A percentile compares a stretch with the other conserved stretches of the same genome.
Conservation (phyloP, 148 eudicot genomes). For the Camellia sinensis region DNA sequence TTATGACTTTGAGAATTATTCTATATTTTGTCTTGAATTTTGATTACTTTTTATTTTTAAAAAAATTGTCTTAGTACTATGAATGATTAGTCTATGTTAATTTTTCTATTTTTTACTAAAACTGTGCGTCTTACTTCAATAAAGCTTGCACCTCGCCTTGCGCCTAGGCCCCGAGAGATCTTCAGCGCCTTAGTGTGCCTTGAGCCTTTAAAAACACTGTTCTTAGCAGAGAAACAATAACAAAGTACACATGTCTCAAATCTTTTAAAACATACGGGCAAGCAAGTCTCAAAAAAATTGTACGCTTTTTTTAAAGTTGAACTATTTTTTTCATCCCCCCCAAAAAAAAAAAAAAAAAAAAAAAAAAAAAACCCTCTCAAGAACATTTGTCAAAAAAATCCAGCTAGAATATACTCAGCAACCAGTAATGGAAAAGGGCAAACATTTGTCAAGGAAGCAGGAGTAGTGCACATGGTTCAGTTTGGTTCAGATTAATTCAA, state of each 20-base stretch:
- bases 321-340: not conserved
- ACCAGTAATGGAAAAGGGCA: not conserved
- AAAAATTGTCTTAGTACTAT: too few relatives aligned
- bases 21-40: too few relatives aligned
- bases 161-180: too few relatives aligned
- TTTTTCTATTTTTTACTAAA: too few relatives aligned
- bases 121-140: too few relatives aligned
- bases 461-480: not conserved
- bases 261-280: not conserved
- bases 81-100: too few relatives aligned
- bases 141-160: too few relatives aligned
- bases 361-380: not conserved
- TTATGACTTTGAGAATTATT: too few relatives aligned
- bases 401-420: not conserved
- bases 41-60: too few relatives aligned
- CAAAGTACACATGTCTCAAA: not conserved
- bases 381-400: not conserved
- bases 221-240: not conserved
- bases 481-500: not conserved
- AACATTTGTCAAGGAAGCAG: not conserved
- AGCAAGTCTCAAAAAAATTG: not conserved
- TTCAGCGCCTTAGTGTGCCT: too few relatives aligned
- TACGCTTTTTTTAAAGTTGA: not conserved
- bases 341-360: not conserved
- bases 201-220: too few relatives aligned